Percentiles rank a stretch among this genome's conserved stretches.
Conservation (phyloP, 1,139 yeast genomes). For the Kurtzmaniella quercitrusa region DNA sequence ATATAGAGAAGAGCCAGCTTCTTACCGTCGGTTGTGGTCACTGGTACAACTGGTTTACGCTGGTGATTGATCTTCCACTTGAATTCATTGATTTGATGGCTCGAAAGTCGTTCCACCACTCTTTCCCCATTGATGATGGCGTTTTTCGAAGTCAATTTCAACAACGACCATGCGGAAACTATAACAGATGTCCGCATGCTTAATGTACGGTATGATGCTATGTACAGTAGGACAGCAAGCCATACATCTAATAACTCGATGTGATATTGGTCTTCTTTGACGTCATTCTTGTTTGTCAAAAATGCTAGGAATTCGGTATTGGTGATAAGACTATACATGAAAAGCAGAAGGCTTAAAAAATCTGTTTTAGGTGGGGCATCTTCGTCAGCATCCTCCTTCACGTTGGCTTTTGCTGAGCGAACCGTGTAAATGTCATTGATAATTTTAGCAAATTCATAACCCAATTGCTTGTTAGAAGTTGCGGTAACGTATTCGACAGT, state of each 20-base stretch:
- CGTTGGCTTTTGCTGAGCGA: slow-evolving; percentile 10
- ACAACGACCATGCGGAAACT: slow-evolving; percentile 12
- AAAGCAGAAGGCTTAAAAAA: slow-evolving; percentile 23
- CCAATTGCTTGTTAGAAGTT: slow-evolving; percentile 9
- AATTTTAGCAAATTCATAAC: background rate
- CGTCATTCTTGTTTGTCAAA: slow-evolving; percentile 16
- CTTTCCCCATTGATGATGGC: slow-evolving; percentile 4
- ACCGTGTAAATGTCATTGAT: slow-evolving; percentile 11
- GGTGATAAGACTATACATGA: slow-evolving; percentile 16
- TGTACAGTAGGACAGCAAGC: slow-evolving; percentile 35
- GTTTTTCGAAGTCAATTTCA: slow-evolving; percentile 19
- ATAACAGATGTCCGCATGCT: background rate
- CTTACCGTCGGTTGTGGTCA: slow-evolving; percentile 19
- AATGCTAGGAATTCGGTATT: slow-evolving; percentile 20
- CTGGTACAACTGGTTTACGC: slow-evolving; percentile 31
- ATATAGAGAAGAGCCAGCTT: slow-evolving; percentile 34
- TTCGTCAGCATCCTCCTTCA: slow-evolving; percentile 9
- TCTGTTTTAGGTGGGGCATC: slow-evolving; percentile 15
- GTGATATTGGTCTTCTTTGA: slow-evolving; percentile 12
- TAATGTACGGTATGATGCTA: slow-evolving; percentile 7
- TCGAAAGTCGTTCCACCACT: slow-evolving; percentile 14
- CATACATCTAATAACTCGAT: slow-evolving; percentile 30
- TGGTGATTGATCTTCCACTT: slow-evolving; percentile 44
- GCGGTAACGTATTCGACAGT: slow-evolving; percentile 19
- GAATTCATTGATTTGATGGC: slow-evolving; percentile 31